Base-by-base conservation (phyloP, 805 yeast species). In the Schwanniomyces pseudopolymorphus region DNA sequence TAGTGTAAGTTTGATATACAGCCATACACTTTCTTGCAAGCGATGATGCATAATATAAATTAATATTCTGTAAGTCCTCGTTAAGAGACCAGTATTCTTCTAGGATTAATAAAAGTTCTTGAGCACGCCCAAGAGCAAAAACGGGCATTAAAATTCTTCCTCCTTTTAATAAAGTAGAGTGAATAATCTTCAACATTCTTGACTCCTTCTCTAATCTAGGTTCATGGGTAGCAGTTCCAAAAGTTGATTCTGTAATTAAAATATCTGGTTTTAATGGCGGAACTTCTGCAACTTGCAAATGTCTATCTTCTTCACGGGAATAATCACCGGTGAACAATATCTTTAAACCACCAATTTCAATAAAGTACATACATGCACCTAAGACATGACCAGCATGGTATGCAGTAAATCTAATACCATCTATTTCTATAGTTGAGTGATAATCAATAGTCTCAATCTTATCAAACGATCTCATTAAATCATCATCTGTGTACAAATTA, bases 341-440 rank as follows among this genome's bases (percentile, higher is more conserved):
- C 54, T 89, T 87, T 48, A 92, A 70, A 0, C 97, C 97, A 16
- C 96, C 97, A 57, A 94, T 86, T 65, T 94, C 99, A 41, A 94
- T 81, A 54, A 94, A 84, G 65, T 85, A 94, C 98, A 94, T 94
- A 10, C 98, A 97, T 9, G 99, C 98, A 45, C 99, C 99, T 38
- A 94, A 73, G 10, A 94, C 99, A 75, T 94, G 99, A n/a, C 99
- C 99, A 6, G 99, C 99, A 69, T 92, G 99, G 65, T 86, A 94
- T 1, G 99, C 99, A 1, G 99, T 94, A 71, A 94, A 92, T 60
- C 94, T 77, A 46, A 94, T 85, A 43, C 99, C 99, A 48, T 88
- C 95, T 28, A 91, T 87, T 57, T 94, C 98, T 53, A 89, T 80
- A 0, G 99, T 94, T 4, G 97, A 89, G 66, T 94, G 98, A 66